These are phyloP conservation scores for Teratosphaeria pseudoeucalypti DNA, from an alignment of 2,329 filamentous ascomycete genomes.

Conservation along the genomic window DNA sequence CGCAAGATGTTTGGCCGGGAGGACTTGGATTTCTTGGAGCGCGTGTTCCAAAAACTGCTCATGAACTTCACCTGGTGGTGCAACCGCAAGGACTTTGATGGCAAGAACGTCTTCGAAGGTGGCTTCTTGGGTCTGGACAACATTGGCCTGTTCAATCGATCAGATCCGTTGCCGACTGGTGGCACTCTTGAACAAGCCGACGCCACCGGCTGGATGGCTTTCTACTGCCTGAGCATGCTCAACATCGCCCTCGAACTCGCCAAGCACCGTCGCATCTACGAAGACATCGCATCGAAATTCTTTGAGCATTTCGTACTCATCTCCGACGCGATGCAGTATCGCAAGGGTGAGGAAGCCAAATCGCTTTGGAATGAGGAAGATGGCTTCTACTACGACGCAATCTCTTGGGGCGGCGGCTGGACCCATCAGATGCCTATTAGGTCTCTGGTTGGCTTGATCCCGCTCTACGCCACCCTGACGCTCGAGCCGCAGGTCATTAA, in stretches of 20 bases:
- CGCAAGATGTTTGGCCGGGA: conserved; percentile 92
- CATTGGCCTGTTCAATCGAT: conserved; percentile 94
- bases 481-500: conserved; percentile 90
- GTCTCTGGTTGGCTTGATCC: conserved; percentile 87
- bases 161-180: conserved; percentile 85
- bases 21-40: conserved; percentile 88
- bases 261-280: conserved; percentile 88
- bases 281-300: conserved; percentile 95
- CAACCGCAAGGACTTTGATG: conserved; percentile 86
- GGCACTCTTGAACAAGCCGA: conserved; percentile 92
- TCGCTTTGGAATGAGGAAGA: conserved; percentile 95
- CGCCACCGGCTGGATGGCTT: conserved; percentile 98
- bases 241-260: conserved; percentile 93
- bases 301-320: conserved; percentile 98
- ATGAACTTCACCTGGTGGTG: conserved; percentile 99
- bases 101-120: conserved; percentile 95
- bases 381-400: conserved; percentile 97
- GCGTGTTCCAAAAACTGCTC: conserved; percentile 90
- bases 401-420: conserved; percentile 90
- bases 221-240: conserved; percentile 92
- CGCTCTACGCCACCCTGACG: conserved; percentile 82
- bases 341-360: conserved; percentile 59
- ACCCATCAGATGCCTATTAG: conserved; percentile 85
- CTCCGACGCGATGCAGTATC: conserved; percentile 82
- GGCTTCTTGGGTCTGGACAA: conserved; percentile 94